Evolutionary conservation across 2,329 filamentous ascomycete species (phyloP), one percentile per base, ranked within the genome.

Genomic region (Xylariaceae sp.): DNA sequence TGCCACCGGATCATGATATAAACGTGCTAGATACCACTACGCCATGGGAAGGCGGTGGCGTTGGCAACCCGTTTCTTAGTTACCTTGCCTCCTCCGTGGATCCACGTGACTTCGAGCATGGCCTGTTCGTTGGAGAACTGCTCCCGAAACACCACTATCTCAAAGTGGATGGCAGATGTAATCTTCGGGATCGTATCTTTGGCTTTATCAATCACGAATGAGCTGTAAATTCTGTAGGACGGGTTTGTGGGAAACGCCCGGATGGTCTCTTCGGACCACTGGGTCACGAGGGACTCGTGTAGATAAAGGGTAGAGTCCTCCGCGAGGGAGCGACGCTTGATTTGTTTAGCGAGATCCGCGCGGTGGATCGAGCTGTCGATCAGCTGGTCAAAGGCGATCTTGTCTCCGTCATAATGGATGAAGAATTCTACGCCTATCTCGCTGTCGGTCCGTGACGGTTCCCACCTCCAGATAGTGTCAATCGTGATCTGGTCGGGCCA

Each of bases 41-140:
- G 61, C 65, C 65, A 67, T 6, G 41, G 50, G 39, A 59, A 67
- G 0, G 65, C 64, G 0, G 62, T 63, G 17, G 7, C 62, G n/a
- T n/a, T n/a, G 54, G 0, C 59, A 58, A 3, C 53, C 22, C 36
- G 6, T 16, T 19, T 40, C 8, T 19, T 32, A 6, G 4, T 22
- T 3, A 42, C 40, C 3, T 40, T 4, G 11, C 47, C 43, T 6
- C 47, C 47, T 2, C 27, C 6, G 19, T 66, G 64, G 25, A 66
- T 66, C 45, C 48, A 65, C 0, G 60, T 53, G 0, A 62, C 55
- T n/a, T 35, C n/a, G n/a, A 20, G 11, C 40, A 46, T 2, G 62
- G 36, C 6, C 46, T 36, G 21, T 34, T 52, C 0, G 33, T n/a
- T n/a, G n/a, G n/a, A 17, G 19, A 35, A 47, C 25, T 36, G 8